Conservation (phyloP, 2,329 filamentous ascomycete genomes). For the Colletotrichum endophyticum region DNA sequence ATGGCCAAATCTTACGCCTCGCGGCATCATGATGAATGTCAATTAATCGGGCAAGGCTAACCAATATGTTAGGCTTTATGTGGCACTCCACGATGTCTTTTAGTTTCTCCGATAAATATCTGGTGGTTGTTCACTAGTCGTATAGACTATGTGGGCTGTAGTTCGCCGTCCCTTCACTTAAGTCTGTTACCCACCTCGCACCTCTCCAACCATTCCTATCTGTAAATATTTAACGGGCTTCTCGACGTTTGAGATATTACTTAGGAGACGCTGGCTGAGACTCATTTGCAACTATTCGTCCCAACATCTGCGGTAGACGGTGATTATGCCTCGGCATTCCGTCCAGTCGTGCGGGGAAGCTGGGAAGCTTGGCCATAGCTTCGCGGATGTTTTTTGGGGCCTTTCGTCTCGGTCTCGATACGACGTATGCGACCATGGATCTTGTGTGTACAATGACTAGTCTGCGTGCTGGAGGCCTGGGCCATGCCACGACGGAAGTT, state of each 20-base stretch:
- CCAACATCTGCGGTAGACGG: neutral
- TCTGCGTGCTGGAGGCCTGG: neutral
- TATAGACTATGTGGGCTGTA: neutral
- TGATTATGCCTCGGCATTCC: neutral
- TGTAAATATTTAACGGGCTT: fast-evolving
- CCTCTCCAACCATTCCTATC: neutral
- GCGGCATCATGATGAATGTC: neutral
- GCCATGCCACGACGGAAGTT: neutral
- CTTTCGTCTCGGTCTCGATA: neutral
- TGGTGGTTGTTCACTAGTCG: neutral
- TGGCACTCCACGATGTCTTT: neutral
- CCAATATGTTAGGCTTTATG: neutral
- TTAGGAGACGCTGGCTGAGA: neutral
- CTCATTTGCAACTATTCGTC: neutral
- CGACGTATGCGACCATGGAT: neutral
- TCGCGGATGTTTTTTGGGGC: neutral
- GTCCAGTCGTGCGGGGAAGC: neutral
- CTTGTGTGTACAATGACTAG: neutral
- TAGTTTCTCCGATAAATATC: neutral
- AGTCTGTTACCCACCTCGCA: neutral
- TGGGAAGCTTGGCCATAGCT: neutral
- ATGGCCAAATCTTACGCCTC: neutral
- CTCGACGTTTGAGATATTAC: neutral
- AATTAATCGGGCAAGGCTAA: neutral
- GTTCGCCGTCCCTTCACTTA: neutral